A percentile compares a stretch with the other conserved stretches of the same genome.
These are phyloP conservation scores for Botryotinia calthae DNA, from an alignment of 2,329 filamentous ascomycete species.

Conservation along the genomic window DNA sequence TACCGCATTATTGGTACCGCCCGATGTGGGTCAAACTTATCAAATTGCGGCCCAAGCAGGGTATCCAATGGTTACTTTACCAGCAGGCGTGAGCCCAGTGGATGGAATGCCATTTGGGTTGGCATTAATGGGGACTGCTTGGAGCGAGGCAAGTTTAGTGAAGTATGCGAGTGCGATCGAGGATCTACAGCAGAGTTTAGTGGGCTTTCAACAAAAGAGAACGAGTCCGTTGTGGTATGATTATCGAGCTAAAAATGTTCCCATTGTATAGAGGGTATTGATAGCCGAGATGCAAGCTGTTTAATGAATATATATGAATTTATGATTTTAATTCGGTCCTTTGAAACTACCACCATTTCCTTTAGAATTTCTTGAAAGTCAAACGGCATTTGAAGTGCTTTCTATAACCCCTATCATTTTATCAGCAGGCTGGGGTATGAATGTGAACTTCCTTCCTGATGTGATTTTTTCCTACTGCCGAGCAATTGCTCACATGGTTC, in stretches of 20 bases:
- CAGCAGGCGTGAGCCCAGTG: constrained; percentile 53
- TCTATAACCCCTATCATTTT: background rate
- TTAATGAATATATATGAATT: background rate
- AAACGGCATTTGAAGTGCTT: background rate
- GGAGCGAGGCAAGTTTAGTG: constrained; percentile 55
- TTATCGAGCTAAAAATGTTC: constrained; percentile 48
- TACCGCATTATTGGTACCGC: constrained; percentile 64
- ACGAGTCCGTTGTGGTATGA: constrained; percentile 52
- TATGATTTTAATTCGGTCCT: background rate
- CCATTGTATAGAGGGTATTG: constrained; percentile 25
- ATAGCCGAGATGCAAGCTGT: background rate
- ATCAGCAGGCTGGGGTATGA: background rate
- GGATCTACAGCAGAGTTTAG: constrained; percentile 46
- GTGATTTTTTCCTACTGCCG: too few species aligned
- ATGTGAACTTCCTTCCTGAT: too few species aligned
- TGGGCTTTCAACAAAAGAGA: constrained; percentile 46
- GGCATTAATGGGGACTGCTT: constrained; percentile 59
- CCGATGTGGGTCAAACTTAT: constrained; percentile 64
- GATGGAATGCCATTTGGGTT: constrained; percentile 62
- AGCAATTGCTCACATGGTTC: too few species aligned
- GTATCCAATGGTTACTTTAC: constrained; percentile 70
- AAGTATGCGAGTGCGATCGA: constrained; percentile 63
- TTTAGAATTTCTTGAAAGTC: background rate
- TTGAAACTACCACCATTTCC: background rate
- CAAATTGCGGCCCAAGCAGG: constrained; percentile 73